Conservation (phyloP, 2,329 filamentous ascomycete genomes). For the Xylaria sp. region DNA sequence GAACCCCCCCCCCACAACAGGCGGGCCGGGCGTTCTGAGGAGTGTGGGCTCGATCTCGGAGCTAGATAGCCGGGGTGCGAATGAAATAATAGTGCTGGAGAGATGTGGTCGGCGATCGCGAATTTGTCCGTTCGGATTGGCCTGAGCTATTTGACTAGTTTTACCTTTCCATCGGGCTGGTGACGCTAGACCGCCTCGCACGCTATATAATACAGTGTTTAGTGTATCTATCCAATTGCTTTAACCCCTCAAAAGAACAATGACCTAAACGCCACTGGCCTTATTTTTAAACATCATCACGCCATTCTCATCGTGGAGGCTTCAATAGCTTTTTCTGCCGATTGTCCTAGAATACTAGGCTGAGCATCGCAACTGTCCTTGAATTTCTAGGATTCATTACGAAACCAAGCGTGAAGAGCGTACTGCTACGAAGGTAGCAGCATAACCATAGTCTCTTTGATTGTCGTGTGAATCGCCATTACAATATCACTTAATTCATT, state of each 20-base stretch:
- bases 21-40: conserved; percentile 1
- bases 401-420: not conserved
- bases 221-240: not conserved
- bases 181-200: not conserved
- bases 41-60: conserved; percentile 16
- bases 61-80: not conserved
- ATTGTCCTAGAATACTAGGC: not conserved
- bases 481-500: not conserved
- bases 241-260: not conserved
- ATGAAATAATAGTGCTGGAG: not conserved
- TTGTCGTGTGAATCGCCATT: not conserved
- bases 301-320: not conserved
- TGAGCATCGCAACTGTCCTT: not conserved
- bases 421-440: not conserved
- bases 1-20: conserved; percentile 5
- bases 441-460: not conserved
- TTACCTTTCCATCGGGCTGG: conserved; percentile 1
- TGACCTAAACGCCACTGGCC: not conserved
- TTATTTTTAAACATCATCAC: not conserved
- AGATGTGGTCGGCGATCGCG: conserved; percentile 7
- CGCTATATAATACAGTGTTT: not conserved
- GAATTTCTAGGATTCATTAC: not conserved
- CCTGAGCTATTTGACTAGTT: conserved; percentile 10
- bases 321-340: not conserved
- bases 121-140: not conserved